Percentiles rank a stretch among this genome's conserved stretches.
Conservation (phyloP, 1,284 basidiomycete genomes). For the Ceratobasidium papillatum region DNA sequence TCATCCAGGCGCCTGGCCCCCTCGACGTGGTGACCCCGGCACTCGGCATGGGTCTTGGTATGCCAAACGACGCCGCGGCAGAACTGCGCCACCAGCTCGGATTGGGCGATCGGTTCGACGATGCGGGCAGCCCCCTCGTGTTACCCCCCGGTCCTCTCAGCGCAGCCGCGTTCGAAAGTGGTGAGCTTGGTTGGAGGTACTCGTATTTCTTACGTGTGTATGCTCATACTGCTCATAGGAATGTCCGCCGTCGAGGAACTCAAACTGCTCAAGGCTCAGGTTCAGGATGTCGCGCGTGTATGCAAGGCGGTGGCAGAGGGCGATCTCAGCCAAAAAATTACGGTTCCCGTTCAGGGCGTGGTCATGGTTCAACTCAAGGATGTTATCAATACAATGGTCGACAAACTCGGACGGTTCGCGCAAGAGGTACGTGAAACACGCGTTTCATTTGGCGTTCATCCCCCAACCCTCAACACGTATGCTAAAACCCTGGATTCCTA, state of each 20-base stretch:
- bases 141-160: constrained; percentile 66
- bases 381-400: constrained; percentile 96
- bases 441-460: not conserved
- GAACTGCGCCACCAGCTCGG: constrained; percentile 45
- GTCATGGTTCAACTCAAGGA: constrained; percentile 99
- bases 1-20: constrained; percentile 32
- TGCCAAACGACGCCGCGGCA: not conserved
- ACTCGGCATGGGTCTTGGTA: constrained; percentile 5
- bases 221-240: constrained; percentile 45
- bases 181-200: constrained; percentile 21
- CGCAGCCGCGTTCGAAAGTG: constrained; percentile 67
- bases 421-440: constrained; percentile 57
- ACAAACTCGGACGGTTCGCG: constrained; percentile 82
- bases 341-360: constrained; percentile 93
- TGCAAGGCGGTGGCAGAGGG: constrained; percentile 95
- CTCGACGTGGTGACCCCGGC: constrained; percentile 33
- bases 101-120: constrained; percentile 43
- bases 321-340: constrained; percentile 95
- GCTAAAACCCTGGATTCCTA: not conserved
- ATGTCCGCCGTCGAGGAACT: constrained; percentile 77
- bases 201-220: not conserved
- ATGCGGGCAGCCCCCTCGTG: constrained; percentile 58
- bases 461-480: not conserved
- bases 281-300: constrained; percentile 90
- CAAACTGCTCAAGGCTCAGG: constrained; percentile 84